Evolutionary conservation across 768 basidiomycete genomes (phyloP), one percentile per base, ranked within the genome.

Genomic region (Tremella mesenterica): DNA sequence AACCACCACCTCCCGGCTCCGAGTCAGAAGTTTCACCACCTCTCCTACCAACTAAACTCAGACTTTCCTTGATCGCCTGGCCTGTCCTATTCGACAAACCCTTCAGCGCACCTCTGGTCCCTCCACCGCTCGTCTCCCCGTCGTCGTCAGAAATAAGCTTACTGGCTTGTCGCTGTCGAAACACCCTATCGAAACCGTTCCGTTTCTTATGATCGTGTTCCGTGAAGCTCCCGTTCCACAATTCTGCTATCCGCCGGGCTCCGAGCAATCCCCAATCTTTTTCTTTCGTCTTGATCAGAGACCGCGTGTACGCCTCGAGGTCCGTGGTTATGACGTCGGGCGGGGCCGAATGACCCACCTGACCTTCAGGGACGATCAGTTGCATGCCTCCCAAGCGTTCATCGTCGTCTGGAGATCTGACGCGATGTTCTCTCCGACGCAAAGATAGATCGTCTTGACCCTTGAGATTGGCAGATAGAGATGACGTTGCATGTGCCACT

Each of bases 261-360:
- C 67, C 67, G 43, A 65, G 58, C 25, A 59, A 16, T 26, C 61
- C 64, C 61, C 61, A 58, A 38, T 69, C 67, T 48, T 69, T 69
- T 28, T 69, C 61, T 16, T 63, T 44, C 12, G 55, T 58, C 39
- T 61, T 61, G 20, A 65, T 48, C 36, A 69, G 59, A 10, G 64
- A 61, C 18, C 54, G 57, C 21, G 56, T 63, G 44, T 69, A 69
- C 23, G 67, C 64, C 23, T 69, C 67, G n/a, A 69, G 54, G 36
- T 69, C 59, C 2, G 56, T 61, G 3, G 67, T 69, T 31, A 69
- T 69, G n/a, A 61, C 56, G 49, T 69, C 64, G 6, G 67, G 67
- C 9, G 63, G 56, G 3, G 67, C 67, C 4, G 58, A 51, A 1
- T 58, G 30, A 12, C 59, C 58, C 6, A 63, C 59, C 27, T 64